Evolutionary conservation across 2,329 filamentous ascomycete species (phyloP), one percentile per base, ranked within the genome.

Genomic region (Clarireedia paspali): DNA sequence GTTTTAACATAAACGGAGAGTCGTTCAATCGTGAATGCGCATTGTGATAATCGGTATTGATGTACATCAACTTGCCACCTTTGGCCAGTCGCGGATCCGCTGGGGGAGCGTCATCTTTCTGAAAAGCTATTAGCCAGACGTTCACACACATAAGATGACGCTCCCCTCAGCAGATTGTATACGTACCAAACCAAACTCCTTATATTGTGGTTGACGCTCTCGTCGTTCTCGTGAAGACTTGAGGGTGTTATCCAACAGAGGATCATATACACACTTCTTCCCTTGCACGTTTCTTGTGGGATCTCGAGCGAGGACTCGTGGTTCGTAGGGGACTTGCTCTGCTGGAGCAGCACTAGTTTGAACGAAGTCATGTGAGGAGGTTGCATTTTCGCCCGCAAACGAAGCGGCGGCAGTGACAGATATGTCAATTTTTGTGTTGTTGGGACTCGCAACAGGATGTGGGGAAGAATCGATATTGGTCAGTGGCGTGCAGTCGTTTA

Each of bases 21-120:
- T 80, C 82, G 67, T 81, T 87, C 68, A 85, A 75, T 65, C 82
- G 89, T 62, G 83, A 85, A 75, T 86, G 92, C 68, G 78, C 82
- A 57, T 81, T 81, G 74, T 82, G 85, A 71, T 69, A 85, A 67
- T 86, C 83, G 70, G 82, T 82, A 62, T 85, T 85, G 72, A 86
- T 85, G 66, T 86, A 86, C 63, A 79, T 80, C 58, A 85, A 68
- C 64, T 77, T 76, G 62, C 85, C 88, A 65, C 86, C 75, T 73
- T 85, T 76, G 66, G 82, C 82, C 59, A 95, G 77, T 66, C 94
- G 88, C 62, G 94, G 94, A 72, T 99, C 94, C 63, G 82, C 75
- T 68, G 88, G 83, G 72, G 83, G 82, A 76, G 82, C 81, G 75
- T 90, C 85, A 83, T 91, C 86, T 80, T 88, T 83, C 83, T 88